These are phyloP conservation scores for Kwoniella dendrophila DNA, from an alignment of 768 basidiomycete species.

Conservation along the genomic window DNA sequence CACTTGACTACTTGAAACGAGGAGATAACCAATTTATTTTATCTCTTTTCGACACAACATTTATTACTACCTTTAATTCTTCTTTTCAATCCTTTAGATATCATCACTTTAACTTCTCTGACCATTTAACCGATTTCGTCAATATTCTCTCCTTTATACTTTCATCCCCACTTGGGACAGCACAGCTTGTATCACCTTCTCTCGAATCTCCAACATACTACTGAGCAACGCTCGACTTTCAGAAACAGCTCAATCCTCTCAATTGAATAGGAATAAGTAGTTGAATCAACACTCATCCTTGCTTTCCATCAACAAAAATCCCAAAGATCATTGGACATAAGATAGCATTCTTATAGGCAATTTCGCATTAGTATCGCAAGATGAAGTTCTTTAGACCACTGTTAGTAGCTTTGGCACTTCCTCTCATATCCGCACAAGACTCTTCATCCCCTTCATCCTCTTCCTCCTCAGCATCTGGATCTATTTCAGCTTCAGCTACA, in stretches of 20 bases:
- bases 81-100: slow-evolving; percentile 10
- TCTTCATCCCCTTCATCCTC: slow-evolving; percentile 10
- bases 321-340: no score
- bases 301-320: no score
- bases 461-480: slow-evolving; percentile 4
- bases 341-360: no score
- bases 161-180: background rate
- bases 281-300: no score
- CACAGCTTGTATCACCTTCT: background rate
- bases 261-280: background rate
- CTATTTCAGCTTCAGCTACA: slow-evolving; percentile 13
- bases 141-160: slow-evolving; percentile 5
- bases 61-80: no score
- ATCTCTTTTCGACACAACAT: no score
- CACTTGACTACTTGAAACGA: background rate
- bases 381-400: slow-evolving; percentile 10
- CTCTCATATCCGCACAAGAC: slow-evolving; percentile 23
- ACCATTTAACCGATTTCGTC: background rate
- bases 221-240: no score
- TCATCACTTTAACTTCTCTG: background rate
- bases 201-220: no score
- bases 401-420: slow-evolving; percentile 9
- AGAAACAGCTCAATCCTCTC: no score
- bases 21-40: background rate
- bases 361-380: background rate